phyloP scores from a whole-genome alignment of 192 early-diverging fungal genomes.

The Jimgerdemannia flammicorona region DNA sequence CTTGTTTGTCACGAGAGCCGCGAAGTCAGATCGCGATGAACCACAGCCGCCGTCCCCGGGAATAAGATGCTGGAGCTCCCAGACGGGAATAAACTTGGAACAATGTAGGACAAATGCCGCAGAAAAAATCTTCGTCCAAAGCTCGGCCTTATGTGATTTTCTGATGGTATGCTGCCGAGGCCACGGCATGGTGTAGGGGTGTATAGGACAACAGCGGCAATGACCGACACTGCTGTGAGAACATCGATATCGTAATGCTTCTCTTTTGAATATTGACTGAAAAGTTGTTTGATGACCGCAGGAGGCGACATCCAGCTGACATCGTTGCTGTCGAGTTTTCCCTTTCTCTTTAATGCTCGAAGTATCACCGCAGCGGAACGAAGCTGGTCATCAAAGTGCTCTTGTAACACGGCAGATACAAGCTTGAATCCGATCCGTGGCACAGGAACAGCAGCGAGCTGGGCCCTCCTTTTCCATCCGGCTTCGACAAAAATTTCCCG shows the following conservation, averaged over 20 bases:
- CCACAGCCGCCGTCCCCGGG: conserved; percentile 4
- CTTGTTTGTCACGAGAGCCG: conserved; percentile 2
- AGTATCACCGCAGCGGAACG: conserved; percentile 10
- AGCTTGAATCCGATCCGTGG: conserved; percentile 11
- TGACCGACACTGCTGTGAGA: conserved; percentile 9
- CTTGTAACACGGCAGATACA: conserved; percentile 14
- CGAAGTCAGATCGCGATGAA: conserved; percentile 11
- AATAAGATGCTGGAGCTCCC: conserved; percentile 9
- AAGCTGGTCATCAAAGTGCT: conserved; percentile 10
- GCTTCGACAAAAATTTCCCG: too few species aligned
- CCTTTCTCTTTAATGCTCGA: conserved; percentile 13
- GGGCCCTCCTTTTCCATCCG: not conserved
- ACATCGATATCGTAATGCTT: conserved; percentile 18
- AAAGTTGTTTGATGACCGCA: conserved; percentile 12
- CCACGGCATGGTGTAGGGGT: conserved; percentile 15
- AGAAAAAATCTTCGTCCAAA: conserved; percentile 21
- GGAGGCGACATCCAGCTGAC: not conserved
- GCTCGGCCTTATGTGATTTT: conserved; percentile 20
- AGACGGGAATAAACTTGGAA: conserved; percentile 5
- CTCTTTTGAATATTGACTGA: conserved; percentile 8
- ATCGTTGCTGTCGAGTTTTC: conserved; percentile 3
- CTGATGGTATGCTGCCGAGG: conserved; percentile 12
- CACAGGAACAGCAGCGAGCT: not conserved
- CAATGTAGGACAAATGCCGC: not conserved
- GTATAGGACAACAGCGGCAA: conserved; percentile 12